Evolutionary conservation across 2,329 filamentous ascomycete species (phyloP), one percentile per base, ranked within the genome.

Genomic region (Claviceps sp.): DNA sequence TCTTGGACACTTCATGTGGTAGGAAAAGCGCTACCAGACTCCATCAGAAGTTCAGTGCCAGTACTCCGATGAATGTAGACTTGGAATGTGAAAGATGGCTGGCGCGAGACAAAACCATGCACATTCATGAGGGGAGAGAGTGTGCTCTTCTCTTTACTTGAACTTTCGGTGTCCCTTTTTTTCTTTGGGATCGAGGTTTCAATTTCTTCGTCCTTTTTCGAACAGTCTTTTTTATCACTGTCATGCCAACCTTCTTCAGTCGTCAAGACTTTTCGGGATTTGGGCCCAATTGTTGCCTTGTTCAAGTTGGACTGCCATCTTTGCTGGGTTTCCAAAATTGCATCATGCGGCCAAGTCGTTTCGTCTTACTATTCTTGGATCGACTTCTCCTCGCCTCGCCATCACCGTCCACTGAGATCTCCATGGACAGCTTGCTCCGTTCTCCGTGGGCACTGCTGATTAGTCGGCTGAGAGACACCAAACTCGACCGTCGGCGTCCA

Each of bases 381-480:
- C 76, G 77, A 60, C 64, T 59, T 71, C 75, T 78, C 61, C 78
- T 80, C 38, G 54, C 56, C 37, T 80, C 78, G 0, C 69, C 62
- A n/a, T 82, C 75, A 42, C 68, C 72, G 45, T 81, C 78, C 55
- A 72, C 61, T 5, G 74, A 72, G 46, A 84, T 78, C 62, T 87
- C 84, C 60, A 84, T 81, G 0, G 82, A 85, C 22, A 89, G 70
- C 64, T 88, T 88, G 73, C 84, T 87, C 57, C 80, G 78, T 65
- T 89, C 84, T 8, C 82, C 84, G 59, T 88, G 84, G 3, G 82
- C 82, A 57, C 81, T 84, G 64, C 82, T 86, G 60, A 90, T 85
- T 41, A 91, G 73, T 48, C 86, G 80, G 57, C 85, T 88, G 34
- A 91, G 71, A 60, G 86, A 89, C 34, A 81, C 85, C 57, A 91